Base-by-base conservation (phyloP, 1,284 basidiomycete species). In the Ustilago xerochloae region DNA sequence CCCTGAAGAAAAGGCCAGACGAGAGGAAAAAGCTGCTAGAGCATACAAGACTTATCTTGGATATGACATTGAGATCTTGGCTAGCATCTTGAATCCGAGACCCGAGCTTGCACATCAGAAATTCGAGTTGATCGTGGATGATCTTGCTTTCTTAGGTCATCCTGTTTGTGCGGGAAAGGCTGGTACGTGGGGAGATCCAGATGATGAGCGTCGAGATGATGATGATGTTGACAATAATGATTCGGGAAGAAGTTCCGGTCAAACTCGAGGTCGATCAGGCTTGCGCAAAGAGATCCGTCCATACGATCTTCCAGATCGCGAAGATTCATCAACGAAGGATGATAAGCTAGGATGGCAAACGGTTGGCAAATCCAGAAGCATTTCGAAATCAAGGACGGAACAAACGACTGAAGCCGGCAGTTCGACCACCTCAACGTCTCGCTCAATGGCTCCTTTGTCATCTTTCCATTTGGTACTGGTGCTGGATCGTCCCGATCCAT, bases 71-170 rank as follows among this genome's bases (percentile, higher is more conserved):
- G 90, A 91, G 66, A 92, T 94, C 78, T 88, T 98, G 30, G 92
- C 93, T 24, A 89, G 89, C 54, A 87, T 97, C 66, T 87, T 98
- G 7, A 92, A 91, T 64, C 94, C 94, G 0, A 76, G 90, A 45
- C 86, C 87, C 29, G 88, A 90, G 16, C 89, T 94, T 82, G 97
- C 94, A 81, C 93, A 98, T 85, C 93, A 94, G 83, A 93, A 93
- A 81, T 98, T 97, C 81, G 94, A 97, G 84, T 88, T 99, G 28
- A 85, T 92, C 45, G 91, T 97, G 20, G 94, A 98, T 80, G 92
- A 95, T 78, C 88, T 98, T n/a, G 92, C 90, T 2, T 98, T 98
- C 82, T 88, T 98, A 38, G 96, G 96, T 0, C 95, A 98, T 84
- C 96, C 96, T 0, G 93, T 98, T 1, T 91, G 91, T 78, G 89